Evolutionary conservation across 352 stramenopile genomes (phyloP), one percentile per base, ranked within the genome.

Genomic region (Aphanomyces cochlioides): DNA sequence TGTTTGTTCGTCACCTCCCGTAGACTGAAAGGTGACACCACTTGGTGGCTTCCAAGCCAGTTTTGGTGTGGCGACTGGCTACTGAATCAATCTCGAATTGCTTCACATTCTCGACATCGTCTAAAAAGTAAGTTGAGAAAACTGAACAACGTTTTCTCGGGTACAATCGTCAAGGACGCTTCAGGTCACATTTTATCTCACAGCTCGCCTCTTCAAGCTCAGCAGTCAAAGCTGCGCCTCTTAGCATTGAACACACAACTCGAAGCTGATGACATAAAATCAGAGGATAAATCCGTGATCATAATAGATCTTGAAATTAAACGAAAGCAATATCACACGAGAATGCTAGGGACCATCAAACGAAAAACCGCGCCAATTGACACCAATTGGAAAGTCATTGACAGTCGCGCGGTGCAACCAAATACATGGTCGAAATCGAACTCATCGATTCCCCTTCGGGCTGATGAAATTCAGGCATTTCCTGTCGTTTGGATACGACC

Each of bases 141-240:
- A 56, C 59, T 34, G 40, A 21, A 8, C 19, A 38, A 5, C 3
- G 21, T 50, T 7, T 13, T 45, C 2, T 34, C 19, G 7, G 59
- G 59, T 3, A n/a, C 56, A 19, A 45, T 67, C 21, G 59, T 67
- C 17, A 67, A 67, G n/a, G 59, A 67, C 59, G 43, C 43, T 19
- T 13, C 47, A 38, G 59, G 59, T 5, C 19, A 13, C 39, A 67
- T 67, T 38, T 10, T 67, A 7, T 67, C 59, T n/a, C 21, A 67
- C 59, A 67, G 56, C 59, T 45, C 59, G n/a, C 4, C 8, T 10
- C 28, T 67, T 10, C 19, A 37, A 19, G 10, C 17, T 38, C 10
- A 57, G n/a, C 59, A 67, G 41, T 67, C 59, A 41, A 67, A 67
- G 43, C n/a, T 67, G 39, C 59, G 59, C 10, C 59, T 67, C 8